Base-by-base conservation (phyloP, 352 stramenopile genomes). In the Phytophthora sp. region DNA sequence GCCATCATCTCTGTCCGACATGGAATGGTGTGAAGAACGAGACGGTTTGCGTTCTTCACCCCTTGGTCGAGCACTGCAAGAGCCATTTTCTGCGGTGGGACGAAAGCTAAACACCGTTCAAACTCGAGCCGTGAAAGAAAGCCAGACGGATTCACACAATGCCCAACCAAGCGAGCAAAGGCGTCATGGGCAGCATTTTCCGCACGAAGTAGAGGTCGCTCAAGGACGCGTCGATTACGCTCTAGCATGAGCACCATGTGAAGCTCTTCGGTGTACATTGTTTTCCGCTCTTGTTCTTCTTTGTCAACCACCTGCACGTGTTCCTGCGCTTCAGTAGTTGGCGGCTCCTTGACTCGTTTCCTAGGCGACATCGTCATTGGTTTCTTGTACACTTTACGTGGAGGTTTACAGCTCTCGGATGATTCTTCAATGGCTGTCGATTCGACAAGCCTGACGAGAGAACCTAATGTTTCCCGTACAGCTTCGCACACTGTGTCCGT, bases 241-340 rank as follows among this genome's bases (percentile, higher is more conserved):
- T 92, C 84, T 0, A 92, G 29, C 29, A 75, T 75, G 29, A 92
- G 73, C 5, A 61, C 30, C 74, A 88, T 84, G 5, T 57, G 39
- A 8, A 73, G 59, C 35, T 91, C 80, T 56, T 91, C 82, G 0
- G 26, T 45, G 26, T 76, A 63, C 70, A 89, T 71, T 0, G 66
- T 38, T 62, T 82, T 86, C 2, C 73, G 52, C 23, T 88, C 78
- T 35, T 60, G 56, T 12, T 89, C 71, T 62, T 88, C 74, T 0
- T 21, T 56, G 38, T 89, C 81, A 50, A 90, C 76, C 3, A 70
- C 6, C 4, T 82, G 76, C 27, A 86, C 49, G 29, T 52, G 46
- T 18, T 63, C 56, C 7, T 62, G 47, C 1, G 71, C 26, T 18
- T 63, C 60, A 8, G 24, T 63, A 30, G 53, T 35, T 36, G 31